phyloP scores from a whole-genome alignment of 805 yeast species.

The Saccharomyces jurei region DNA sequence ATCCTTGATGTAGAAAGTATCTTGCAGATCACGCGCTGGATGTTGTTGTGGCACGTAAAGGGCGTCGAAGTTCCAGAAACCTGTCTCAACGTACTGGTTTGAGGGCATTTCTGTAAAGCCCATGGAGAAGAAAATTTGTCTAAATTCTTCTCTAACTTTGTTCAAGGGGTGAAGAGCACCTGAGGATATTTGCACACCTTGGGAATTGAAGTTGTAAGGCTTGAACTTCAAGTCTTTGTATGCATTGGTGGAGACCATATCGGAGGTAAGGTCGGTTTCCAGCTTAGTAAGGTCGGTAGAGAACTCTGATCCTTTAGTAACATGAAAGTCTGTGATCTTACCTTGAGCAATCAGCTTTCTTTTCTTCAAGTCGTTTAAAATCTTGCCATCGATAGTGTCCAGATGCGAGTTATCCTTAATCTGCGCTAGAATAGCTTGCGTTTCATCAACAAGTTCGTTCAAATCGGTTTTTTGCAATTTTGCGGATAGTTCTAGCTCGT shows the following conservation, averaged over 20 bases:
- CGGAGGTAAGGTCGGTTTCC: slow-evolving; percentile 91
- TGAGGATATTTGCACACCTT: slow-evolving; percentile 75
- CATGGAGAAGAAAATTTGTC: slow-evolving; percentile 95
- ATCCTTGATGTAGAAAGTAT: slow-evolving; percentile 94
- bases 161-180: slow-evolving; percentile 96
- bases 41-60: slow-evolving; percentile 97
- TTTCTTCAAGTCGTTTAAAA: slow-evolving; percentile 79
- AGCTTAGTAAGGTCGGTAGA: slow-evolving; percentile 68
- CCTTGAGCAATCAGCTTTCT: slow-evolving; percentile 73
- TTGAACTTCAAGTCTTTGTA: slow-evolving; percentile 85
- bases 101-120: slow-evolving; percentile 99
- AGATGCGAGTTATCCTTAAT: slow-evolving; percentile 30
- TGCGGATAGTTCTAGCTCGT: slow-evolving; percentile 47
- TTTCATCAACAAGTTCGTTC: slow-evolving; percentile 44
- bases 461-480: slow-evolving; percentile 37
- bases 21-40: slow-evolving; percentile 98
- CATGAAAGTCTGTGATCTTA: slow-evolving; percentile 66
- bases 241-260: slow-evolving; percentile 74
- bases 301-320: slow-evolving; percentile 78
- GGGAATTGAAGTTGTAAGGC: slow-evolving; percentile 92
- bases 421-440: slow-evolving; percentile 53
- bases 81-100: slow-evolving; percentile 94
- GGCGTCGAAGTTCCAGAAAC: slow-evolving; percentile 98
- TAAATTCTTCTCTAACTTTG: slow-evolving; percentile 94
- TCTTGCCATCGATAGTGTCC: slow-evolving; percentile 44